Percentiles rank a stretch among this genome's conserved stretches.
Evolutionary conservation across 345 rosid genomes (phyloP).

Genomic region (Lumnitzera racemosa): DNA sequence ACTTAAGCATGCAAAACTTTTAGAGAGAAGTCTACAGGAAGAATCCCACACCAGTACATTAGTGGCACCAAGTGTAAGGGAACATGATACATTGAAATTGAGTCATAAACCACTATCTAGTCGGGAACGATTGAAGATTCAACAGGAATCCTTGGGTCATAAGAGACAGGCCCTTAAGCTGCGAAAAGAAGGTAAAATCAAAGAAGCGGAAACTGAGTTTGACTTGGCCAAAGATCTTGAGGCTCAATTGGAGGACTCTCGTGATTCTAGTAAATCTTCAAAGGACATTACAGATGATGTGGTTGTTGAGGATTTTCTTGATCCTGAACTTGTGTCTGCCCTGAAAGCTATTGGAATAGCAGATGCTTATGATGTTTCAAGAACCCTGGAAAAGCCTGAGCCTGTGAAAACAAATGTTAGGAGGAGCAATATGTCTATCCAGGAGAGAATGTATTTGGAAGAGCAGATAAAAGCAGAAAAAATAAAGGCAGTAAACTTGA

Average conservation of each 20-base stretch:
- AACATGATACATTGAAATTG: conserved; percentile 26
- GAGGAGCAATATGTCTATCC: conserved; percentile 25
- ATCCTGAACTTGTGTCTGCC: conserved; percentile 86
- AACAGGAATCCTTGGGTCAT: conserved; percentile 78
- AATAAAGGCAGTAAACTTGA: conserved; percentile 62
- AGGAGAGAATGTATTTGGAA: conserved; percentile 58
- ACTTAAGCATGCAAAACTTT: conserved; percentile 64
- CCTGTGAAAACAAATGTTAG: conserved; percentile 19
- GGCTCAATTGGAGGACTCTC: conserved; percentile 65
- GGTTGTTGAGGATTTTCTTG: conserved; percentile 76
- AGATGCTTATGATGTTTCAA: conserved; percentile 20
- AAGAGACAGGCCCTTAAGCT: conserved; percentile 85
- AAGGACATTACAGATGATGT: conserved; percentile 33
- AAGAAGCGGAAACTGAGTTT: conserved; percentile 89
- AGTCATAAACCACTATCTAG: conserved; percentile 55
- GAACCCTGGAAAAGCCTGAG: conserved; percentile 19
- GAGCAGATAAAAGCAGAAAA: conserved; percentile 78
- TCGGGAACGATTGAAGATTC: conserved; percentile 82
- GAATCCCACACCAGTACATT: conserved; percentile 22
- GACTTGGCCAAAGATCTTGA: conserved; percentile 89
- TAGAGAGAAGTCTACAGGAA: conserved; percentile 54
- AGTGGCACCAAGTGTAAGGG: conserved; percentile 12
- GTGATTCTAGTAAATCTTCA: conserved; percentile 32
- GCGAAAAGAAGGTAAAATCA: conserved; percentile 65
- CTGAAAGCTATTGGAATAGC: conserved; percentile 66